Percentiles rank a stretch among this genome's conserved stretches.
phyloP scores from a whole-genome alignment of 192 early-diverging fungal genomes.

The Entrophospora sp. region DNA sequence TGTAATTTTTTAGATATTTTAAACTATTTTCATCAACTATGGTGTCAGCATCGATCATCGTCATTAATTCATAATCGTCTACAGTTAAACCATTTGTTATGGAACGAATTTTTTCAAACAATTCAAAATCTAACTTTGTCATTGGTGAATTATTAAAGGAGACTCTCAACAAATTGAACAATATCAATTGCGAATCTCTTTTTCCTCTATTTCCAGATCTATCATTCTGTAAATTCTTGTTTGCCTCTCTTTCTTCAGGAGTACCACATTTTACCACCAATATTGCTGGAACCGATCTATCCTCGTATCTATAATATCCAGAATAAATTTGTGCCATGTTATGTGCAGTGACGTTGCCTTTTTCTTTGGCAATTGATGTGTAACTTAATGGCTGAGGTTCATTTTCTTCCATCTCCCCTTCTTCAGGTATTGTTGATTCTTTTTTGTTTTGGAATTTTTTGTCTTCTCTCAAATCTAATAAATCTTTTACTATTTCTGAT shows the following conservation, averaged over 20 bases:
- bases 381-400: constrained; percentile 58
- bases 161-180: constrained; percentile 71
- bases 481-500: constrained; percentile 44
- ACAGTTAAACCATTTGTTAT: constrained; percentile 70
- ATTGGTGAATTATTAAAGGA: constrained; percentile 74
- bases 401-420: background rate
- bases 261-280: constrained; percentile 70
- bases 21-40: constrained; percentile 69
- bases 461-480: background rate
- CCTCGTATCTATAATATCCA: constrained; percentile 74
- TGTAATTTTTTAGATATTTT: constrained; percentile 65
- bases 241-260: constrained; percentile 35
- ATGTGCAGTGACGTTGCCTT: constrained; percentile 75
- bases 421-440: constrained; percentile 26
- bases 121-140: constrained; percentile 81
- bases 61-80: constrained; percentile 66
- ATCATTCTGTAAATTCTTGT: no score
- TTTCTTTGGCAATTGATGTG: constrained; percentile 81
- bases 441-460: constrained; percentile 13
- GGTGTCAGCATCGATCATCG: constrained; percentile 85
- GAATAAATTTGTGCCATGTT: constrained; percentile 92
- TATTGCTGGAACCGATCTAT: constrained; percentile 61
- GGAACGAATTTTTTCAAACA: constrained; percentile 73
- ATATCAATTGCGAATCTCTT: constrained; percentile 76
- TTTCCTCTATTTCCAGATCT: constrained; percentile 82